phyloP scores from a whole-genome alignment of 2,329 filamentous ascomycete species.

The Fusarium nisikadoi region DNA sequence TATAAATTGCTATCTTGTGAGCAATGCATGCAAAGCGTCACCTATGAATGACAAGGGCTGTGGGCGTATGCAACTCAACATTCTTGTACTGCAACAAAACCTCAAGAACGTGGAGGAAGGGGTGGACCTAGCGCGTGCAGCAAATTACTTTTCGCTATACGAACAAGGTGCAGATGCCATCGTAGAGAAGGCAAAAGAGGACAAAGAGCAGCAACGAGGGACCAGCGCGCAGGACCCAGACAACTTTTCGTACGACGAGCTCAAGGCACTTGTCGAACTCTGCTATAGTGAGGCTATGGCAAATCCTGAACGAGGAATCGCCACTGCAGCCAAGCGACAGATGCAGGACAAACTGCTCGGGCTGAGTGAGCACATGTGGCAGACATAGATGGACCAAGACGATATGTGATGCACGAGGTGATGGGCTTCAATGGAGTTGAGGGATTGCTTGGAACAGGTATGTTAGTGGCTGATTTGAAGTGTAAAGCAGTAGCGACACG shows the following conservation, averaged over 20 bases:
- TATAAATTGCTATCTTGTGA: constrained; percentile 81
- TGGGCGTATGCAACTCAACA: constrained; percentile 91
- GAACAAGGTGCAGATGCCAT: constrained; percentile 72
- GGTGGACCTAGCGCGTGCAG: constrained; percentile 71
- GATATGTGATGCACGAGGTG: not conserved
- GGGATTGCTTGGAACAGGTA: constrained; percentile 12
- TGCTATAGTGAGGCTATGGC: constrained; percentile 75
- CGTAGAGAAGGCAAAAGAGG: constrained; percentile 68
- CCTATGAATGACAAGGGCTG: constrained; percentile 88
- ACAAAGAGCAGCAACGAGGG: constrained; percentile 50
- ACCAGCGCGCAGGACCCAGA: constrained; percentile 51
- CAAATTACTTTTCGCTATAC: constrained; percentile 77
- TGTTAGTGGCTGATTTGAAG: not conserved
- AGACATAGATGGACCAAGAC: constrained; percentile 49
- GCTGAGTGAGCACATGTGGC: constrained; percentile 79
- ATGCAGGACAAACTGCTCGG: constrained; percentile 77
- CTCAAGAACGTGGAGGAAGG: constrained; percentile 88
- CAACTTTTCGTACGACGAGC: constrained; percentile 71
- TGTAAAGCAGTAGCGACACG: constrained; percentile 5
- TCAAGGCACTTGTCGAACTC: constrained; percentile 73
- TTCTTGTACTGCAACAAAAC: constrained; percentile 94
- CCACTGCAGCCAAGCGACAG: constrained; percentile 72
- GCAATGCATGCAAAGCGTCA: constrained; percentile 75
- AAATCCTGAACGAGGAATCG: constrained; percentile 74
- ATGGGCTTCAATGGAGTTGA: constrained; percentile 23